A percentile compares a stretch with the other conserved stretches of the same genome.
Evolutionary conservation across 1,284 basidiomycete genomes (phyloP).

Genomic region (Pholiota adiposa): DNA sequence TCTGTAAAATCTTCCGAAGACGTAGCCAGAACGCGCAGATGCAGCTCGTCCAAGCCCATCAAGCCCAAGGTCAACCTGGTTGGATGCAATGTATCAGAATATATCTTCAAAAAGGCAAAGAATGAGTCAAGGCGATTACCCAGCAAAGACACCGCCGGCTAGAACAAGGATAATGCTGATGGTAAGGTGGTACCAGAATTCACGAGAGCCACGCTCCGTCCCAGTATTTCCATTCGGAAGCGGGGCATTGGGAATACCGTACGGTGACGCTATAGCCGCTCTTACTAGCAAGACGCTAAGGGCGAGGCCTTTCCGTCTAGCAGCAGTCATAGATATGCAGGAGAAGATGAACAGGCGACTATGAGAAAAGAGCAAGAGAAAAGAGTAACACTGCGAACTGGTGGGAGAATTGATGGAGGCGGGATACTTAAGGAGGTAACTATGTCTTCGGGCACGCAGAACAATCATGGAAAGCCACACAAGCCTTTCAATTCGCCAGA

Average conservation of each 20-base stretch:
- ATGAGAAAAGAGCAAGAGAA: not conserved
- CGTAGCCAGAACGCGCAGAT: constrained; percentile 83
- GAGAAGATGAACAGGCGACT: not conserved
- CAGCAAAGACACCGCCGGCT: constrained; percentile 85
- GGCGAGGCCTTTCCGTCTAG: constrained; percentile 21
- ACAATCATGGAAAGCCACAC: constrained; percentile 1
- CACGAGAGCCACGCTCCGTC: constrained; percentile 36
- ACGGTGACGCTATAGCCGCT: constrained; percentile 16
- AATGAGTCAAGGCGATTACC: constrained; percentile 51
- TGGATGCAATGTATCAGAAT: not conserved
- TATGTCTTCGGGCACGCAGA: not conserved
- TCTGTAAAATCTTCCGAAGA: constrained; percentile 79
- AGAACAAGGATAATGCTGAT: constrained; percentile 74
- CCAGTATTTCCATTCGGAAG: constrained; percentile 16
- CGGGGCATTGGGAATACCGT: constrained; percentile 1
- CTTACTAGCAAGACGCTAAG: constrained; percentile 16
- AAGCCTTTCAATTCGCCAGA: not conserved
- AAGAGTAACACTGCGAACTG: not conserved
- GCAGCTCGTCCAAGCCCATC: constrained; percentile 96
- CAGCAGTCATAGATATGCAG: constrained; percentile 1
- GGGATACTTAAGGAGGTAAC: constrained; percentile 9
- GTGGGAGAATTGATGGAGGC: not conserved
- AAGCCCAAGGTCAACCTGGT: constrained; percentile 85
- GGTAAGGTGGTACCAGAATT: constrained; percentile 74
- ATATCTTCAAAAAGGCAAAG: not conserved